Evolutionary conservation across 345 rosid genomes (phyloP).

Genomic region (Sonneratia alba): DNA sequence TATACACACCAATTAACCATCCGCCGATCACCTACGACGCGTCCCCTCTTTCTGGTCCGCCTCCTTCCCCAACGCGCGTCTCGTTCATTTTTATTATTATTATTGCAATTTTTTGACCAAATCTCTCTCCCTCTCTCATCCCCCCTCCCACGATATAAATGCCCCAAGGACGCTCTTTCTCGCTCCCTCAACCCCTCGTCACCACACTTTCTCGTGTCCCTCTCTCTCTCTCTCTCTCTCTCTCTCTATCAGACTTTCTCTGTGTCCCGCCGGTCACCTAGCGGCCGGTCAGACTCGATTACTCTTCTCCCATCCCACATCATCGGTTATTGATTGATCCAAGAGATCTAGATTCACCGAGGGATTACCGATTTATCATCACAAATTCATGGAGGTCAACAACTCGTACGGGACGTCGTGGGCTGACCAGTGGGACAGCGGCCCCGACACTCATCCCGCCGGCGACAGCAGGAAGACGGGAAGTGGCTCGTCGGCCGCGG

Average conservation of each 20-base stretch:
- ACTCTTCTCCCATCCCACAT: neutral
- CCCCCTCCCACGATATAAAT: neutral
- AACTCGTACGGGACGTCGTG: conserved; percentile 46
- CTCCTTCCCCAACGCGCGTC: neutral
- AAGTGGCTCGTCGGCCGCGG: conserved; percentile 10
- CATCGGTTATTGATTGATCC: too few relatives aligned
- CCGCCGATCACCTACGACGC: too few relatives aligned
- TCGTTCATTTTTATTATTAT: neutral
- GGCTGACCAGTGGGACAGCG: conserved; percentile 82
- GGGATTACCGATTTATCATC: neutral
- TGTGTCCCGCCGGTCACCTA: neutral
- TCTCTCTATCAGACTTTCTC: neutral
- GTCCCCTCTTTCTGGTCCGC: too few relatives aligned
- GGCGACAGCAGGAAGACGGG: conserved; percentile 7
- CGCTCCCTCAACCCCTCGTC: too few relatives aligned
- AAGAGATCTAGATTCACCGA: neutral
- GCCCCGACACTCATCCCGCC: conserved; percentile 19
- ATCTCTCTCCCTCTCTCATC: neutral
- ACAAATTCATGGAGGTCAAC: conserved; percentile 26
- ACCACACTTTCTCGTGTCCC: too few relatives aligned
- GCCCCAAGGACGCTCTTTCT: neutral
- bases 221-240: neutral
- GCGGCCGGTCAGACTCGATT: neutral
- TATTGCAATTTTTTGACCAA: neutral
- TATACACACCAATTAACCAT: too few relatives aligned